Base-by-base conservation (phyloP, 306 rosid genomes). In the Aeschynomene evenia region DNA sequence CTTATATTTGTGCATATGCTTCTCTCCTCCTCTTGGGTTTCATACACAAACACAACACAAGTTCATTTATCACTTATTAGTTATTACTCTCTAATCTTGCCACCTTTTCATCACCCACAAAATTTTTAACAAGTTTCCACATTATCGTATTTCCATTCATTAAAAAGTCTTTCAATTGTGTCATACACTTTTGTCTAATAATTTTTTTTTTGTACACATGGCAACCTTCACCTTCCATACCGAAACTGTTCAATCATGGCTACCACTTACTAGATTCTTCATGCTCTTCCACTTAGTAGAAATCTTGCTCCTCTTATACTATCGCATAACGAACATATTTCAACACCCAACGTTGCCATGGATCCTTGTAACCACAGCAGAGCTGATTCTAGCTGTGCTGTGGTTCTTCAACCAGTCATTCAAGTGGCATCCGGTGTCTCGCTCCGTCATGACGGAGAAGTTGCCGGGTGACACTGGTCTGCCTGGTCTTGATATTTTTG, bases 401-500 rank as follows among this genome's bases (percentile, higher is more conserved):
- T 80, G 84, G 81, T 29, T 80, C 19, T 54, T 75, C 16, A 65
- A 42, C 71, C 84, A 80, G 15, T 53, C 84, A 0, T 80, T 31
- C 81, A 22, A 78, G 21, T 80, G 81, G 84, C 50, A 40, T 0
- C 84, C 84, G 2, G 81, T 80, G 21, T 65, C 75, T 0, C 66
- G 84, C 0, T 40, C 72, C 0, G 72, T 43, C 0, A 59, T 40
- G 34, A 21, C 14, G 1, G 68, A 76, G 26, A 80, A 71, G 24
- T 3, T 80, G 4, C 78, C 81, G 0, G 2, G 1, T 2, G 82
- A 78, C n/a, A 72, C 19, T 0, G 23, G 51, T 0, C 14, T 85
- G 2, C 86, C 86, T 1, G 76, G 82, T 2, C 63, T 85, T 0
- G 89, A 85, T 48, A 68, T 85, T 46, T 81, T 81, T 3, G 73